Evolutionary conservation across 805 yeast genomes (phyloP).

Genomic region (Yarrowia sp.): DNA sequence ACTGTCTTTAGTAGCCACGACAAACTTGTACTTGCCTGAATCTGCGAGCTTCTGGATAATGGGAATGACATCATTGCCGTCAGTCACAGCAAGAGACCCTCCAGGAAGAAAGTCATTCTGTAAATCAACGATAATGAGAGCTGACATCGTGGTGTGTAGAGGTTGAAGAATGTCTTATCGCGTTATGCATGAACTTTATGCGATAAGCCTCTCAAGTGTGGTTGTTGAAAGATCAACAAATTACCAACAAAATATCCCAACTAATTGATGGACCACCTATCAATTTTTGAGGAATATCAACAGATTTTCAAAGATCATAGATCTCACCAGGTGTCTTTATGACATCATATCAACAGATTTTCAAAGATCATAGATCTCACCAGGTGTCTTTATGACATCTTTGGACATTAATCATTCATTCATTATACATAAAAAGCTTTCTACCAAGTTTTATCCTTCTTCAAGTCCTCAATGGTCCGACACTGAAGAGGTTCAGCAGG

Average conservation of each 20-base stretch:
- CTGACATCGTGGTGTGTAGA: conserved; percentile 49
- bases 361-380: no score
- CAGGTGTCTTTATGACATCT: no score
- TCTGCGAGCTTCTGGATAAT: conserved; percentile 58
- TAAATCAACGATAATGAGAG: conserved; percentile 77
- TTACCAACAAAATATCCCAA: no score
- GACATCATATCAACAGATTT: no score
- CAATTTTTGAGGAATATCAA: no score
- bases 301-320: no score
- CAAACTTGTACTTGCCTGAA: conserved; percentile 60
- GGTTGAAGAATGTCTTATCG: no score
- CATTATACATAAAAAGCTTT: not conserved
- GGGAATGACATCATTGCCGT: conserved; percentile 66
- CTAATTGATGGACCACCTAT: no score
- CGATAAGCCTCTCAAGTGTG: no score
- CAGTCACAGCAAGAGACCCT: conserved; percentile 62
- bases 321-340: no score
- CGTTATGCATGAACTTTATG: no score
- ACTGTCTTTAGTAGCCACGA: conserved; percentile 86
- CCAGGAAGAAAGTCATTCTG: conserved; percentile 83
- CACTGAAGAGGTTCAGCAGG: conserved; percentile 15
- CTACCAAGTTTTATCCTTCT: not conserved
- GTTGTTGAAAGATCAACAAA: no score
- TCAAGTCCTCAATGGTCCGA: not conserved
- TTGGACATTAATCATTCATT: not conserved